These are phyloP conservation scores for Thecamonas trahens DNA, from an alignment of 78 protist species.

Conservation along the genomic window DNA sequence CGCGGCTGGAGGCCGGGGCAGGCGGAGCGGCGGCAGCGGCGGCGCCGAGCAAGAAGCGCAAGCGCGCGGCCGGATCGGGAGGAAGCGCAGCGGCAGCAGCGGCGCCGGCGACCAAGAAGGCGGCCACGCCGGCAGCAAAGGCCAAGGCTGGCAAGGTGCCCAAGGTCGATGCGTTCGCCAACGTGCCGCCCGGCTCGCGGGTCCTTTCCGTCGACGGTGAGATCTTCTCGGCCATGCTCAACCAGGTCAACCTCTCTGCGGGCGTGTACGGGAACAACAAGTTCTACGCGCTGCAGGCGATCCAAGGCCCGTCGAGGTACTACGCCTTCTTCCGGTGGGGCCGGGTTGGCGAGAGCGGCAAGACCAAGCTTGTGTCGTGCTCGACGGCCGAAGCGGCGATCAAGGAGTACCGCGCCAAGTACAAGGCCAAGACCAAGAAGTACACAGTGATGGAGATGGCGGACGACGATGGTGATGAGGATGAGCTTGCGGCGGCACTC, in stretches of 20 bases:
- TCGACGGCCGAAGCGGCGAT: background rate
- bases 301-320: background rate
- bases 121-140: no score
- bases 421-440: background rate
- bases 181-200: background rate
- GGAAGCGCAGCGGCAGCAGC: no score
- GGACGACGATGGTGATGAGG: conserved; percentile 3
- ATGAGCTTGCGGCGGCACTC: background rate
- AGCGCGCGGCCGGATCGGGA: no score
- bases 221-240: background rate
- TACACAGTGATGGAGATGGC: conserved; percentile 6
- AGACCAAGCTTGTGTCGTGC: background rate
- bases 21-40: no score
- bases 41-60: background rate
- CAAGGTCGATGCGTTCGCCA: background rate
- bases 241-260: conserved; percentile 28
- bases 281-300: conserved; percentile 21
- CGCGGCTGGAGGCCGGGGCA: no score
- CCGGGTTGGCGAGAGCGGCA: conserved; percentile 34
- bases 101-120: no score
- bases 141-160: background rate
- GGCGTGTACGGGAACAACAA: conserved; percentile 23
- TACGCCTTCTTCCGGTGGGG: conserved; percentile 30
- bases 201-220: background rate
- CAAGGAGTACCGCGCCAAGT: background rate